Evolutionary conservation across 78 protist genomes (phyloP), one percentile per base, ranked within the genome.

Genomic region (Pelomyxa schiedti): DNA sequence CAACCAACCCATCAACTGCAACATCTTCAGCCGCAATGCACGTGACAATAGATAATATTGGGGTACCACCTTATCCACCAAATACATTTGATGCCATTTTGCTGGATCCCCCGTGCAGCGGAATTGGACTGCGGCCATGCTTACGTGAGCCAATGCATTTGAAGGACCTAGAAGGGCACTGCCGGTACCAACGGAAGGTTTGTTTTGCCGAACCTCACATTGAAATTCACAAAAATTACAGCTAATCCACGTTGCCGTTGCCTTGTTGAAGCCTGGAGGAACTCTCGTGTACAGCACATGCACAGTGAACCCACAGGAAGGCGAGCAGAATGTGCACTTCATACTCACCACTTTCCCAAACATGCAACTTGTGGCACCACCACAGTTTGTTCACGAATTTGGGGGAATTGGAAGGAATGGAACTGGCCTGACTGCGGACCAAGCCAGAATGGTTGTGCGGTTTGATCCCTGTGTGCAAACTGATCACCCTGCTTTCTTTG

Each of bases 31-130:
- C 22, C 75, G 29, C 28, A n/a, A 36, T 36, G 3, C 42, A 7
- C 66, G n/a, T 29, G 42, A 29, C 38, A 0, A 29, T 64, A 0
- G 74, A 26, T 41, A 8, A 16, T 70, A 26, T 1, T 1, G 7
- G 72, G 36, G 36, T 52, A 52, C 24, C 24, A 24, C 36, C 24
- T 52, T 52, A 24, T 24, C 63, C 24, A 24, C 63, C 24, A 24
- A 39, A 76, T 1, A 9, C 42, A n/a, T 79, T 74, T 26, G 87
- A 81, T 36, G 40, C 26, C 6, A 16, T 83, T 2, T 24, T 83
- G 28, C 43, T 72, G 40, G 87, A 83, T 36, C 82, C 87, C 6
- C 87, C 86, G 40, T 83, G 87, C 82, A 36, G 68, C 29, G 87
- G 86, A 28, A 53, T 65, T 4, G 86, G 86, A 5, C 73, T 73